phyloP scores from a whole-genome alignment of 441 rosid genomes.

The Pelargonium citronellum region DNA sequence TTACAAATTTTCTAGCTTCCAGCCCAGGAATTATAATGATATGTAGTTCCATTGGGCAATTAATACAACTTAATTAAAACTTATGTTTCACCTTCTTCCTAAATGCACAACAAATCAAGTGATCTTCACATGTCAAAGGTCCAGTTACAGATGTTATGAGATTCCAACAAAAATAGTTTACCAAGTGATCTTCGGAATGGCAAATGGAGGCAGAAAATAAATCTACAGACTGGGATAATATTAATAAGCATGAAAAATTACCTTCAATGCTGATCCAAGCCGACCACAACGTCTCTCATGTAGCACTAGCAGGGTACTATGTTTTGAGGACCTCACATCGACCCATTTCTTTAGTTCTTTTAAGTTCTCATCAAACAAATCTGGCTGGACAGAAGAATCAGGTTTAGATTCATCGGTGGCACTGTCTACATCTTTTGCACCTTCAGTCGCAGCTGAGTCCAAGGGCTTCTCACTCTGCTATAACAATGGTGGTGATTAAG shows the following conservation, averaged over 20 bases:
- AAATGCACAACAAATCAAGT: too few relatives aligned
- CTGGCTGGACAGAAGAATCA: constrained; percentile 36
- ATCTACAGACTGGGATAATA: too few relatives aligned
- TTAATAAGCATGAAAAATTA: constrained; percentile 14
- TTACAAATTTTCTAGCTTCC: too few relatives aligned
- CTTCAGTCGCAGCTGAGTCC: constrained; percentile 31
- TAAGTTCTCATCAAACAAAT: constrained; percentile 68
- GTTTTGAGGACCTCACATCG: constrained; percentile 69
- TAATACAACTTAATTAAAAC: too few relatives aligned
- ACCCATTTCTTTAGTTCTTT: constrained; percentile 87
- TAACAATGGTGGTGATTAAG: constrained; percentile 1
- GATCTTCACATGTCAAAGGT: too few relatives aligned
- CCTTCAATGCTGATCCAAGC: constrained; percentile 89
- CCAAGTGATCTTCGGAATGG: too few relatives aligned
- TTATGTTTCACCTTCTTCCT: too few relatives aligned
- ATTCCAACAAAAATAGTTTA: too few relatives aligned
- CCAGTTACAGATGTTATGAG: too few relatives aligned
- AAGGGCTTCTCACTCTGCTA: constrained; percentile 35
- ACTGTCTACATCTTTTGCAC: constrained; percentile 30
- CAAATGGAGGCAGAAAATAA: too few relatives aligned
- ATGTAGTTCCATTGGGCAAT: too few relatives aligned
- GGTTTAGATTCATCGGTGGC: constrained; percentile 29
- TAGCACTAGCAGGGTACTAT: constrained; percentile 58
- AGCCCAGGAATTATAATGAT: too few relatives aligned
- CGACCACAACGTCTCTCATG: constrained; percentile 66